These are phyloP conservation scores for Penicillium sp. DNA, from an alignment of 2,329 filamentous ascomycete species.

Conservation along the genomic window DNA sequence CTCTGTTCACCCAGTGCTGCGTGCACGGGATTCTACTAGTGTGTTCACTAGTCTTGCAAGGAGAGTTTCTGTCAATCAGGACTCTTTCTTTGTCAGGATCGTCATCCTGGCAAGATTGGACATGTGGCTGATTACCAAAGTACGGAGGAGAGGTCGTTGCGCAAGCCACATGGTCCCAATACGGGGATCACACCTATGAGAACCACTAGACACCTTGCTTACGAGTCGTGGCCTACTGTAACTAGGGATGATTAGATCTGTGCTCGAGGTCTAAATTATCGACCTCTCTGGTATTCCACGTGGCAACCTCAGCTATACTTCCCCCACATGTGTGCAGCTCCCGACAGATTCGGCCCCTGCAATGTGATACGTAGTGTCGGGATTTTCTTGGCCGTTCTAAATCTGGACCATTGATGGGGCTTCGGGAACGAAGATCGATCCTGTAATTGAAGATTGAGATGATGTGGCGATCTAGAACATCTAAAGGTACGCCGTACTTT, in stretches of 20 bases:
- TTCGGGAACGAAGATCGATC: background rate
- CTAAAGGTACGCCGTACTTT: background rate
- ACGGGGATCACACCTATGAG: background rate
- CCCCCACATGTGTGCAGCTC: slow-evolving; percentile 8
- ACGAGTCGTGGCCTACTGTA: background rate
- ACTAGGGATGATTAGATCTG: background rate
- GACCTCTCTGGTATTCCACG: slow-evolving; percentile 4
- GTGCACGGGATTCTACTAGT: slow-evolving; percentile 9
- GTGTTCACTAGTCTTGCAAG: slow-evolving; percentile 1
- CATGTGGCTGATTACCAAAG: background rate
- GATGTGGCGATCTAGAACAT: background rate
- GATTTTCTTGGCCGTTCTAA: background rate
- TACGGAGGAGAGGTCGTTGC: background rate
- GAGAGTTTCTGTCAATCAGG: slow-evolving; percentile 1
- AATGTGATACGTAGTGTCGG: slow-evolving; percentile 1
- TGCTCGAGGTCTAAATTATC: background rate
- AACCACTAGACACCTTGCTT: background rate
- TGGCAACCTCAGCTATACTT: slow-evolving; percentile 6
- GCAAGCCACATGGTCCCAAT: slow-evolving; percentile 5
- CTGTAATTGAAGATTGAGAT: background rate
- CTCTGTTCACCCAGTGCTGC: slow-evolving; percentile 9
- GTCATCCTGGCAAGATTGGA: background rate
- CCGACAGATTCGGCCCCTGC: background rate
- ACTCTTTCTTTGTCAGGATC: background rate
- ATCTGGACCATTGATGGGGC: background rate